Percentiles rank a stretch among this genome's conserved stretches.
Conservation (phyloP, 1,139 yeast genomes). For the Eremothecium sinecaudum region DNA sequence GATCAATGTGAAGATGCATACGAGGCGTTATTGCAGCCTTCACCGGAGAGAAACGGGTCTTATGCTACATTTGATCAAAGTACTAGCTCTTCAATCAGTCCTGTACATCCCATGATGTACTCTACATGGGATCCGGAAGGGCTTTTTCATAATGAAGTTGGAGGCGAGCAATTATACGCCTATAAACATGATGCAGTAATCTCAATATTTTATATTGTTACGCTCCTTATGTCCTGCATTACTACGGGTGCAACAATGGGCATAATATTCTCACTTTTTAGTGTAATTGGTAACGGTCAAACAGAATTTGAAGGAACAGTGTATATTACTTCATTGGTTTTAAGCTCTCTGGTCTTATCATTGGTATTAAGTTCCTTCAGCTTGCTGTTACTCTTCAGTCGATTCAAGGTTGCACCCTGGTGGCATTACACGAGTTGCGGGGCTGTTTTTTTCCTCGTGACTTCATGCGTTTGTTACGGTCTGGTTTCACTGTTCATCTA, state of each 20-base stretch:
- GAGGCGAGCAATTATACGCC: constrained; percentile 20
- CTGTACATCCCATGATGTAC: too few species aligned
- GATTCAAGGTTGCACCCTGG: constrained; percentile 34
- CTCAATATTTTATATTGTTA: constrained; percentile 38
- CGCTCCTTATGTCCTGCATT: constrained; percentile 37
- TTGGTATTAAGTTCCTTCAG: constrained; percentile 33
- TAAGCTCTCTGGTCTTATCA: constrained; percentile 31
- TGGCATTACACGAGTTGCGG: constrained; percentile 35
- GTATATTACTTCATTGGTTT: constrained; percentile 15
- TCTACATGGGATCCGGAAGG: too few species aligned
- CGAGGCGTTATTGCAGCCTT: neutral
- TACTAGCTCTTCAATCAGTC: too few species aligned
- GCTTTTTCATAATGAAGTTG: constrained; percentile 11
- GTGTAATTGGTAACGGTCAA: constrained; percentile 21
- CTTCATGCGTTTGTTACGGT: constrained; percentile 41
- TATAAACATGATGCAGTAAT: constrained; percentile 39
- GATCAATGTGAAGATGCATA: neutral
- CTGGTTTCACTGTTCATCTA: constrained; percentile 27
- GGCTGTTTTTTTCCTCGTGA: constrained; percentile 34
- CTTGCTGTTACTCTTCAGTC: constrained; percentile 34
- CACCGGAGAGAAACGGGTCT: neutral
- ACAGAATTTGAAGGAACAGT: constrained; percentile 19
- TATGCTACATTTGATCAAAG: too few species aligned
- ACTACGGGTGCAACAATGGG: constrained; percentile 42
- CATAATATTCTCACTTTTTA: constrained; percentile 34